phyloP scores from a whole-genome alignment of 805 yeast genomes.

The Cyberlindnera maclurae region DNA sequence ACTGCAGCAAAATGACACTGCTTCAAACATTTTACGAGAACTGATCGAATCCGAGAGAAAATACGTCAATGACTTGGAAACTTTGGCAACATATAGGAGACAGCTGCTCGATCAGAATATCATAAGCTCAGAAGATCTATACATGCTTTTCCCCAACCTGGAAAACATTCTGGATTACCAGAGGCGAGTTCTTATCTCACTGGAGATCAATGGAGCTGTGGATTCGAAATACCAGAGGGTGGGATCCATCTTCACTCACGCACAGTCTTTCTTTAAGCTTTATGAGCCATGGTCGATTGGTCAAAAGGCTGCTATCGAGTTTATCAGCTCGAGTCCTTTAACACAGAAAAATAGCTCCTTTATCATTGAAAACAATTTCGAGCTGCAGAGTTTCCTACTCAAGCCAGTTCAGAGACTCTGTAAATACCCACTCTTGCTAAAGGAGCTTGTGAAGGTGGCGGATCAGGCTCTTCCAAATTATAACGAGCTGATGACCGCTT shows the following conservation, averaged over 20 bases:
- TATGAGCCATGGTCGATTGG: conserved; percentile 95
- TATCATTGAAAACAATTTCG: conserved; percentile 78
- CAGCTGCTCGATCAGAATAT: conserved; percentile 61
- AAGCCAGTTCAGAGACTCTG: conserved; percentile 97
- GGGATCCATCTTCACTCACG: conserved; percentile 83
- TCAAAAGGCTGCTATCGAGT: conserved; percentile 79
- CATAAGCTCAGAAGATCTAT: conserved; percentile 72
- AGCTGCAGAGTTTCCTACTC: conserved; percentile 79
- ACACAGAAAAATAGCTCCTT: conserved; percentile 47
- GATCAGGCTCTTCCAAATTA: conserved; percentile 45
- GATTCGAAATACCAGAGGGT: conserved; percentile 74
- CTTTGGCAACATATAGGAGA: conserved; percentile 55
- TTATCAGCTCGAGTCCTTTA: conserved; percentile 53
- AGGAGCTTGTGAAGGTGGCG: conserved; percentile 64
- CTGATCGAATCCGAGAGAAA: conserved; percentile 85
- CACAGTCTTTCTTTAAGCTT: conserved; percentile 76
- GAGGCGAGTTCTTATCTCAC: conserved; percentile 77
- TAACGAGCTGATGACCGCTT: conserved; percentile 65
- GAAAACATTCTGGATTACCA: conserved; percentile 85
- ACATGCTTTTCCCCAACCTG: conserved; percentile 78
- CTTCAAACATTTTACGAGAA: conserved; percentile 78
- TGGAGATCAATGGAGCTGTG: conserved; percentile 79
- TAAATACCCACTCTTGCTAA: conserved; percentile 81
- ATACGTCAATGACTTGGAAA: conserved; percentile 86
- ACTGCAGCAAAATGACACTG: conserved; percentile 38